These are phyloP conservation scores for Penicillium sumatraense DNA, from an alignment of 2,329 filamentous ascomycete genomes.

Conservation along the genomic window DNA sequence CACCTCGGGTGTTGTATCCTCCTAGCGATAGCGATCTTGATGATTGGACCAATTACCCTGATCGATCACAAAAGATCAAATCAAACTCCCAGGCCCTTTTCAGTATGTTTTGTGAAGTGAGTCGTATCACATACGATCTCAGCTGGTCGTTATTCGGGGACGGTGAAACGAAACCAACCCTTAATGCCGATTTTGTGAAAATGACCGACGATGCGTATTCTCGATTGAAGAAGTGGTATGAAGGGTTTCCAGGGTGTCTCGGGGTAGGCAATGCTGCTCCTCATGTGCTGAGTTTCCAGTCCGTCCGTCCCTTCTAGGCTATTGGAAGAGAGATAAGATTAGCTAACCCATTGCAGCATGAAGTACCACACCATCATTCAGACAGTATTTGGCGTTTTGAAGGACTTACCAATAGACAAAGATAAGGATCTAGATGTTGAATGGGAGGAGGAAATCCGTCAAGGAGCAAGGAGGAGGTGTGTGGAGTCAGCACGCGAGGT, in stretches of 20 bases:
- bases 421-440: constrained; percentile 6
- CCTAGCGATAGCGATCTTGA: constrained; percentile 21
- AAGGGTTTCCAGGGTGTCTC: constrained; percentile 4
- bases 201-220: constrained; percentile 18
- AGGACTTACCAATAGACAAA: constrained; percentile 10
- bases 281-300: constrained; percentile 19
- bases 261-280: constrained; percentile 7
- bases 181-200: constrained; percentile 15
- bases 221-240: constrained; percentile 23
- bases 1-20: constrained; percentile 17
- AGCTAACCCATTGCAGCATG: background rate
- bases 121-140: constrained; percentile 25
- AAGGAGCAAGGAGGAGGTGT: constrained; percentile 17
- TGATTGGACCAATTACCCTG: constrained; percentile 7
- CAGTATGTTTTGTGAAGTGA: constrained; percentile 24
- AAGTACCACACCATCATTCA: constrained; percentile 45
- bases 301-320: background rate
- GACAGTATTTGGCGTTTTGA: constrained; percentile 32
- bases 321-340: background rate
- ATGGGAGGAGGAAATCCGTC: constrained; percentile 4
- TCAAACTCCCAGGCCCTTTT: constrained; percentile 26
- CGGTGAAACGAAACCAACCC: background rate
- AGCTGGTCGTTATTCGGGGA: constrained; percentile 21
- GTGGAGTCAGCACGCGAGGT: constrained; percentile 30
- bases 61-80: constrained; percentile 9